Base-by-base conservation (phyloP, 345 rosid genomes). In the Kandelia obovata region DNA sequence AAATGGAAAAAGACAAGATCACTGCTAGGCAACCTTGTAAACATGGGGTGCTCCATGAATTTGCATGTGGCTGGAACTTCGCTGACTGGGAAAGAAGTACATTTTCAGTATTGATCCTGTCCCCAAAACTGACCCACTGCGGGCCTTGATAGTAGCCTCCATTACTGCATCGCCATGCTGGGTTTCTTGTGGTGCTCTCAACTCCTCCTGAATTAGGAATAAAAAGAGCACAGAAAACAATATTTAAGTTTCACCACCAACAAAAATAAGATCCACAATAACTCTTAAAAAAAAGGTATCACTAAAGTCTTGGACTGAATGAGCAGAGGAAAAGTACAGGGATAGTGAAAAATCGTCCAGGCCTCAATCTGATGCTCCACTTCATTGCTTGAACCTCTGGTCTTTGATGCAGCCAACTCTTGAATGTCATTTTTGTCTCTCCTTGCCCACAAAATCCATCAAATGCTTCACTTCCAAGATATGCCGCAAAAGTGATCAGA, bases 321-420 rank as follows among this genome's bases (percentile, higher is more conserved):
- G 21, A 65, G 37, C 15, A 56, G 23, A 65, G 66, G 31, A 71
- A 77, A 58, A 68, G 74, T 84, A 95, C 97, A 58, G 97, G 99
- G 66, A 92, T 76, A 39, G 96, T 81, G 64, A 95, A 90, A 82
- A 88, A 89, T 23, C 96, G 87, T 47, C 97, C 97, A 67, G 97
- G 95, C 84, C 93, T 86, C 63, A 87, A 77, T 84, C 96, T 86
- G 78, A 95, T 90, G 87, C 97, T 87, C 99, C 96, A 88, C 71
- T 95, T 92, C 96, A 95, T 95, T 57, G 93, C 93, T 83, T 92
- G 99, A 67, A 87, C 93, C 85, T 95, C 99, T 0, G 92, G 84
- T 79, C 96, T 87, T 77, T 91, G 96, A 77, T 89, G 84, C 79
- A 90, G 80, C 97, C 96, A 95, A 65, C 72, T 84, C 82, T 95